A percentile compares a stretch with the other conserved stretches of the same genome.
These are phyloP conservation scores for Pseudogymnoascus sp. DNA, from an alignment of 2,329 filamentous ascomycete species.

Conservation along the genomic window DNA sequence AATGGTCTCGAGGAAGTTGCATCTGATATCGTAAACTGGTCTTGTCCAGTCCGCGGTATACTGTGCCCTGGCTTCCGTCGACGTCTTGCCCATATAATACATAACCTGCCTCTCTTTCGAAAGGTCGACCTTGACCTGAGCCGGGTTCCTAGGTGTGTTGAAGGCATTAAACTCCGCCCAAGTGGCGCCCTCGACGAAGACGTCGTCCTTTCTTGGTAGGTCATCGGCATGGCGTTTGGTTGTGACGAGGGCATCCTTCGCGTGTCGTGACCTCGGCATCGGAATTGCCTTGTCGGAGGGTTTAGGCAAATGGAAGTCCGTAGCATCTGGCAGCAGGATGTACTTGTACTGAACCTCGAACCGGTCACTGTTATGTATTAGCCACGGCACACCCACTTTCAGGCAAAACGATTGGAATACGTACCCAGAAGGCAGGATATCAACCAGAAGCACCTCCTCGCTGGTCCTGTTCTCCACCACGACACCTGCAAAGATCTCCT, in stretches of 20 bases:
- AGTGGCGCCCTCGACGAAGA: slow-evolving; percentile 59
- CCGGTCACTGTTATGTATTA: slow-evolving; percentile 53
- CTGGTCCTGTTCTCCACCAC: slow-evolving; percentile 74
- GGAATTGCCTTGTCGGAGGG: slow-evolving; percentile 66
- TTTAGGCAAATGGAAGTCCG: slow-evolving; percentile 65
- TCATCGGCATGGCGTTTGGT: slow-evolving; percentile 54
- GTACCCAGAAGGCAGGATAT: slow-evolving; percentile 79
- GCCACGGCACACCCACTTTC: slow-evolving; percentile 21
- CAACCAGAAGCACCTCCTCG: slow-evolving; percentile 71
- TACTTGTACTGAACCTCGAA: slow-evolving; percentile 82
- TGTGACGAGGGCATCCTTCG: slow-evolving; percentile 61
- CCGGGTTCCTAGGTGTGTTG: slow-evolving; percentile 48
- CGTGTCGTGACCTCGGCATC: slow-evolving; percentile 57
- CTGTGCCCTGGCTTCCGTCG: slow-evolving; percentile 83
- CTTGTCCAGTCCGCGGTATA: slow-evolving; percentile 71
- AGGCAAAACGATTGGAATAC: slow-evolving; percentile 27
- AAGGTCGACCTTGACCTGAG: slow-evolving; percentile 64
- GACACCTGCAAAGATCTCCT: slow-evolving; percentile 84
- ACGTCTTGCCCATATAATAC: slow-evolving; percentile 79
- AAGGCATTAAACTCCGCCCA: slow-evolving; percentile 75
- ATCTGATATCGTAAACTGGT: slow-evolving; percentile 57
- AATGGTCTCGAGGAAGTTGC: slow-evolving; percentile 66
- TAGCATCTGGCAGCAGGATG: slow-evolving; percentile 64
- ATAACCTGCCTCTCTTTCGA: slow-evolving; percentile 69
- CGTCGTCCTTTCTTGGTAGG: slow-evolving; percentile 56